These are phyloP conservation scores for Xerophyta viscosa DNA, from an alignment of 106 monocot species.

Conservation along the genomic window DNA sequence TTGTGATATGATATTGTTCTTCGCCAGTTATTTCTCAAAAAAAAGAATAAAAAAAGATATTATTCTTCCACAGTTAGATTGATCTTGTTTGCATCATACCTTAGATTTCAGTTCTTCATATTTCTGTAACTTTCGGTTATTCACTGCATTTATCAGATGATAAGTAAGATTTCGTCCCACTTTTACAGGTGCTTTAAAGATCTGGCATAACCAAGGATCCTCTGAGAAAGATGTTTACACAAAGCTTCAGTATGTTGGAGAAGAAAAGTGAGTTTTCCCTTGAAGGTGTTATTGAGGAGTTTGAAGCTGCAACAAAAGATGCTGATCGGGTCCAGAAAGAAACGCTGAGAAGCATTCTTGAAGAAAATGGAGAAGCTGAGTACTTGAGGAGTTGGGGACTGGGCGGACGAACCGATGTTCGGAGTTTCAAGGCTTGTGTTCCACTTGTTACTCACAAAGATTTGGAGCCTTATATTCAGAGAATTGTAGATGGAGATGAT, in stretches of 20 bases:
- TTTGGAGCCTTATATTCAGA: slow-evolving; percentile 64
- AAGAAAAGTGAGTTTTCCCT: slow-evolving; percentile 40
- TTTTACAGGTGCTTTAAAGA: neutral
- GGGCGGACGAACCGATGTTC: slow-evolving; percentile 51
- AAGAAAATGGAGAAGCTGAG: slow-evolving; percentile 61
- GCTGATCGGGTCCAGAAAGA: slow-evolving; percentile 62
- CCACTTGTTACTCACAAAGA: slow-evolving; percentile 70
- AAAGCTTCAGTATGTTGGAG: slow-evolving; percentile 2
- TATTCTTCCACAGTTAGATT: no score
- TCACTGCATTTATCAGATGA: neutral
- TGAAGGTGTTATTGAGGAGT: slow-evolving; percentile 45
- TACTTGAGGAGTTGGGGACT: slow-evolving; percentile 70
- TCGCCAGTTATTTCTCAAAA: neutral
- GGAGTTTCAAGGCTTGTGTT: slow-evolving; percentile 67
- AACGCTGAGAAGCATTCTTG: slow-evolving; percentile 56
- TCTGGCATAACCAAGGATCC: neutral
- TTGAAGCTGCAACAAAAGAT: slow-evolving; percentile 59
- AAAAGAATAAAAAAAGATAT: no score
- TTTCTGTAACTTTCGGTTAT: neutral
- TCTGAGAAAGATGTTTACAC: neutral
- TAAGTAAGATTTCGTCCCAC: neutral
- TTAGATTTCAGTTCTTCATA: neutral
- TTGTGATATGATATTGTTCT: neutral
- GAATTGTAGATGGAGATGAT: slow-evolving; percentile 65
- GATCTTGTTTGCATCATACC: no score